Evolutionary conservation across 306 rosid species (phyloP), one percentile per base, ranked within the genome.

Genomic region (Albizia julibrissin): DNA sequence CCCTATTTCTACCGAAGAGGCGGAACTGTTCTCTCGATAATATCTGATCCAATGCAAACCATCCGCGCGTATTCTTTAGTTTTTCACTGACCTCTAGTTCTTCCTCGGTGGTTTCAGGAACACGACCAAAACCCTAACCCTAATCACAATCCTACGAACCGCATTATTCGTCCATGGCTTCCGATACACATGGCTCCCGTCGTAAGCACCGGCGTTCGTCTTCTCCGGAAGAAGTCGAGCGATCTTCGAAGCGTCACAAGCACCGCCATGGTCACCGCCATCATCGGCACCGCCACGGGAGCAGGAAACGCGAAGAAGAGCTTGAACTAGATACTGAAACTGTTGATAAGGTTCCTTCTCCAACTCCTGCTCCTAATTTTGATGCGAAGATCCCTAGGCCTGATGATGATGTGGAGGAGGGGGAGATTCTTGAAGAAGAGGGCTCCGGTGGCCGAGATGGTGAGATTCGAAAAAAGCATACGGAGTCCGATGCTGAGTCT

Each of bases 351-450:
- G 54, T 81, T 52, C 61, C 78, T 62, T 75, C 84, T 58, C 54
- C 87, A 39, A 77, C 44, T 72, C 13, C 37, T 29, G 18, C 43
- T 18, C 81, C 78, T 46, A 62, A 79, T 54, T 65, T 75, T 69
- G 69, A 64, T 29, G 14, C 69, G 31, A 43, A 44, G 22, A 34
- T 58, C 62, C 69, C 50, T 43, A 75, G 71, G 18, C 84, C 66
- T 6, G 86, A 79, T 13, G 93, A 92, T 62, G 97, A 92, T 44
- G 87, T 92, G 26, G 94, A 92, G 85, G 97, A 92, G 81, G 93
- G 97, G 56, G 97, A 92, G 84, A 92, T 92, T 88, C 90, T 88
- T 27, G 94, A 90, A 72, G 97, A 90, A 73, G 89, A 86, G 6
- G 89, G 84, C 76, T 61, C 44, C 10, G 82, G 79, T 40, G 89